Base-by-base conservation (phyloP, 495 filamentous ascomycete genomes). In the Penicillium dipodomyicola region DNA sequence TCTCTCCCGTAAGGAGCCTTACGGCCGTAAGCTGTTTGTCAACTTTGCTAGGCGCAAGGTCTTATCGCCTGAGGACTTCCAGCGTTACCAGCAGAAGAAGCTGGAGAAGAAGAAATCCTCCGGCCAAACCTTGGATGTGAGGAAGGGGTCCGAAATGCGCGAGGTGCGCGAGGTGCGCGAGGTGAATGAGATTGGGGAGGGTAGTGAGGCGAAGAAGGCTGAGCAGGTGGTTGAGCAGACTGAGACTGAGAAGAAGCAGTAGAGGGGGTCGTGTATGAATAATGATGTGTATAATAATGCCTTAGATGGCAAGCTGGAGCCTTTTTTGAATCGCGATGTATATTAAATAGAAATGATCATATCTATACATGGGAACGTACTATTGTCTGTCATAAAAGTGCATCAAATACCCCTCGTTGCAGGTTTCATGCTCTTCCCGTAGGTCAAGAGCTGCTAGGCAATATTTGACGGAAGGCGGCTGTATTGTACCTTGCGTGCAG, bases 1-100 rank as follows among this genome's bases (percentile, higher is more conserved):
- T 39, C 76, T 97, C 25, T 32, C 64, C n/a, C 72, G 70, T 3
- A 81, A 80, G 67, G 68, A 76, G 41, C 71, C 95, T 6, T 84
- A 85, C 64, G 89, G 86, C 43, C 81, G 92, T 43, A 62, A 62
- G 11, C 72, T 97, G 61, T 77, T 76, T 29, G 54, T 96, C 7
- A 87, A 91, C 67, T 96, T 68, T 72, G 74, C 77, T 35, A 47
- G 57, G 20, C 58, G 42, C 17, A 68, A 59, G 40, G 48, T 59
- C 20, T 29, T 25, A 49, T 47, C 27, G 3, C 49, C 48, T n/a
- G 42, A 33, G 22, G 27, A 27, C 2, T 43, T 49, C 19, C 27
- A 30, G 30, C 49, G 49, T 19, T 23, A 52, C 9, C 8, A 48
- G 19, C 19, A 49, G 48, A 53, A 52, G 46, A 53, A 59, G 43